Evolutionary conservation across 148 eudicot genomes (phyloP).

Genomic region (Nyssa sinensis): DNA sequence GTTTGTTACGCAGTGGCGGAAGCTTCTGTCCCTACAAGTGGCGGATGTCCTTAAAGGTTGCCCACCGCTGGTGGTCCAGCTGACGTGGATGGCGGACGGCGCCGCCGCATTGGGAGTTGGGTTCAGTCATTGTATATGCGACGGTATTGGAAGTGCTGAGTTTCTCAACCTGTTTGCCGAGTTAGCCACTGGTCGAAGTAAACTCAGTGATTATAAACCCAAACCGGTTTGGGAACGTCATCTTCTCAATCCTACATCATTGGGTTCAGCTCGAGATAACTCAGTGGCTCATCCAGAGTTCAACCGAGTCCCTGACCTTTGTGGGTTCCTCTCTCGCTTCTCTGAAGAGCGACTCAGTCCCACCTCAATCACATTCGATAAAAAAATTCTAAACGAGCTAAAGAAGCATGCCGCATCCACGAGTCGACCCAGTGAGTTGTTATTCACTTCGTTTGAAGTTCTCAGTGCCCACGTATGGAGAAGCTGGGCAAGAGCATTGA

Average conservation of each 20-base stretch:
- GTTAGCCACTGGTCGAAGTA: slow-evolving; percentile 29
- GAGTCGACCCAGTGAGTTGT: slow-evolving; percentile 20
- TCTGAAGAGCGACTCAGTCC: slow-evolving; percentile 44
- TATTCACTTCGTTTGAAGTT: slow-evolving; percentile 62
- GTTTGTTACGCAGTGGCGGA: slow-evolving; percentile 51
- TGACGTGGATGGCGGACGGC: slow-evolving; percentile 79
- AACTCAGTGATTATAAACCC: slow-evolving; percentile 22
- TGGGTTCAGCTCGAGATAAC: background rate
- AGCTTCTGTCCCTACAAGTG: slow-evolving; percentile 45
- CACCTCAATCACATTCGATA: slow-evolving; percentile 46
- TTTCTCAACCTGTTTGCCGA: slow-evolving; percentile 60
- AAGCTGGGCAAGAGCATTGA: slow-evolving; percentile 69
- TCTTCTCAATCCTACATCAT: slow-evolving; percentile 29
- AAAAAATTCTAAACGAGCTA: slow-evolving; percentile 29
- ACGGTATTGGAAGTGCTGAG: slow-evolving; percentile 64
- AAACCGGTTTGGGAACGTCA: slow-evolving; percentile 59
- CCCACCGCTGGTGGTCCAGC: slow-evolving; percentile 66
- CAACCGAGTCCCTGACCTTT: slow-evolving; percentile 41
- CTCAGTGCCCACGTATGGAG: slow-evolving; percentile 73
- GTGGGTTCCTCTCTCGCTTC: slow-evolving; percentile 43
- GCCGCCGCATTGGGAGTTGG: slow-evolving; percentile 52
- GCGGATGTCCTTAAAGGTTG: slow-evolving; percentile 53
- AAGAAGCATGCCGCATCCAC: slow-evolving; percentile 26
- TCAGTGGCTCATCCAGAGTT: slow-evolving; percentile 59
- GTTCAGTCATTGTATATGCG: slow-evolving; percentile 66